These are phyloP conservation scores for Hypoxylon cercidicola DNA, from an alignment of 495 filamentous ascomycete genomes.

Conservation along the genomic window DNA sequence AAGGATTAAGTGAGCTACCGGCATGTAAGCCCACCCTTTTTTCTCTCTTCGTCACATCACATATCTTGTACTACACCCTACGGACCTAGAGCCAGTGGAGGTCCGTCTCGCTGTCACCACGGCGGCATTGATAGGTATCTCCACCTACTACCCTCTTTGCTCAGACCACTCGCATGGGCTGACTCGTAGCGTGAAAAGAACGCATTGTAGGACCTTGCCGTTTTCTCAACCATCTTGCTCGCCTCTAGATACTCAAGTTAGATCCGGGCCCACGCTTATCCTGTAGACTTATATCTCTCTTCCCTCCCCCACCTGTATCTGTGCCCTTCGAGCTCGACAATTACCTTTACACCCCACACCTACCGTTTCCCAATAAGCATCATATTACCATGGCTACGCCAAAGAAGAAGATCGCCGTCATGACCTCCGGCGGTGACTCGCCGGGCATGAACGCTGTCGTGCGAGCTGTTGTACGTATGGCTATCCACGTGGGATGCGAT, in stretches of 20 bases:
- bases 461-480: conserved; percentile 91
- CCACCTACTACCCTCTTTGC: conserved; percentile 1
- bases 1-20: conserved; percentile 9
- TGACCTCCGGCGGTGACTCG: conserved; percentile 97
- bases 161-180: conserved; percentile 25
- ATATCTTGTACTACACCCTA: conserved; percentile 18
- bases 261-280: neutral
- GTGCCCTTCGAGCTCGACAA: neutral
- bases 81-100: conserved; percentile 9
- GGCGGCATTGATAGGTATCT: conserved; percentile 13
- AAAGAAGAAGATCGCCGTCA: conserved; percentile 88
- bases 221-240: conserved; percentile 12
- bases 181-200: conserved; percentile 33
- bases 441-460: conserved; percentile 98
- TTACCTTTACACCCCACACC: neutral
- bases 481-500: conserved; percentile 86
- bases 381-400: conserved; percentile 47
- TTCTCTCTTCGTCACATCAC: conserved; percentile 27
- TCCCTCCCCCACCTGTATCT: neutral
- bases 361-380: neutral
- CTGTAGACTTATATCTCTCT: neutral
- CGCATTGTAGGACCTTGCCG: conserved; percentile 16
- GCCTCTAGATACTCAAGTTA: conserved; percentile 9
- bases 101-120: conserved; percentile 8
- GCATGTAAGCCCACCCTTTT: conserved; percentile 22